phyloP scores from a whole-genome alignment of 768 basidiomycete genomes.

The Podaxis sp. region DNA sequence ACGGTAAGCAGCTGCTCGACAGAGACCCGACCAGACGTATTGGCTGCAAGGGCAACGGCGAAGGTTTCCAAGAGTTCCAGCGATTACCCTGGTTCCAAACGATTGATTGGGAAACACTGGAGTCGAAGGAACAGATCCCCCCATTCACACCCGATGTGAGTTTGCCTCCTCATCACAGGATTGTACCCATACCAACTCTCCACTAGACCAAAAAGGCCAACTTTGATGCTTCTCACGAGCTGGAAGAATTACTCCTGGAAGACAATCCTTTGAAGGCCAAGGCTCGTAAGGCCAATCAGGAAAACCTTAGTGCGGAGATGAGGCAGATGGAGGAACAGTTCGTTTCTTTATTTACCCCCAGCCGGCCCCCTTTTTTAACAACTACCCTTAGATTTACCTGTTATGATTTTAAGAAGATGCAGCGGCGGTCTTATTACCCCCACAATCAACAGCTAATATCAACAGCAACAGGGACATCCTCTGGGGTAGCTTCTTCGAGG shows the following conservation, averaged over 20 bases:
- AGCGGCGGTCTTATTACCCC: constrained; percentile 88
- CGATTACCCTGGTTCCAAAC: constrained; percentile 81
- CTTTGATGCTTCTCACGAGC: constrained; percentile 97
- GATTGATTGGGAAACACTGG: constrained; percentile 89
- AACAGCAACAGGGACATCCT: constrained; percentile 74
- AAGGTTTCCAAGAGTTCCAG: constrained; percentile 78
- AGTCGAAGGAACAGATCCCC: constrained; percentile 69
- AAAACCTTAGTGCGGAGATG: constrained; percentile 89
- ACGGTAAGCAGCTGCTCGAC: constrained; percentile 67
- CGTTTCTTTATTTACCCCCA: constrained; percentile 24
- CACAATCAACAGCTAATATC: constrained; percentile 73
- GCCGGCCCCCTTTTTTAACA: constrained; percentile 3
- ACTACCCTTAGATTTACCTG: constrained; percentile 66
- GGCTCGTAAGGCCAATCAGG: constrained; percentile 87
- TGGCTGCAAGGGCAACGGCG: constrained; percentile 77
- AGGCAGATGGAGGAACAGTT: constrained; percentile 98
- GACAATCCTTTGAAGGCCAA: constrained; percentile 97
- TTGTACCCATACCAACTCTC: constrained; percentile 13
- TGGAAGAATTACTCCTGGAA: constrained; percentile 93
- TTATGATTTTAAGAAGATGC: constrained; percentile 92
- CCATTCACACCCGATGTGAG: constrained; percentile 90
- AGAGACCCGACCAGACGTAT: constrained; percentile 79
- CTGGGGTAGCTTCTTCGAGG: constrained; percentile 66
- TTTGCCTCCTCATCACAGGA: constrained; percentile 16
- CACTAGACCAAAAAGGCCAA: constrained; percentile 95